Base-by-base conservation (phyloP, 2,329 filamentous ascomycete genomes). In the Aulographum hederae region DNA sequence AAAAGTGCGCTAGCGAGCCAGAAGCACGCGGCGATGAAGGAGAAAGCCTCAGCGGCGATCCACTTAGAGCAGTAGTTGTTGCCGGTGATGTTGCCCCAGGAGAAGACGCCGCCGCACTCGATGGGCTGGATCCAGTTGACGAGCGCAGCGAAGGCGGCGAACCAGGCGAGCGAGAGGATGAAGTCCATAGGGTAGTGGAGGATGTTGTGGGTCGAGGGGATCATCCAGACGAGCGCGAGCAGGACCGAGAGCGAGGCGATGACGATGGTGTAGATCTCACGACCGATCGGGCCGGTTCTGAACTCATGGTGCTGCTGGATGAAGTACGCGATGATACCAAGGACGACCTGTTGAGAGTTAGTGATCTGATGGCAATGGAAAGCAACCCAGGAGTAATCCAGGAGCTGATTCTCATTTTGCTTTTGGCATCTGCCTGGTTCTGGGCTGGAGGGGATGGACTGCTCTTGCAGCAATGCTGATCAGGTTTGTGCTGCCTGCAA, bases 231-330 rank as follows among this genome's bases (percentile, higher is more conserved):
- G 17, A 85, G 53, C 4, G 69, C 61, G n/a, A 80, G 57, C 26
- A 85, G 50, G 33, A 84, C 69, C 10, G 73, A 69, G 13, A 85
- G 45, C 14, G 63, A 73, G 3, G 79, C 73, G 25, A 84, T 63
- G 13, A 80, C 68, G 45, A 78, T 68, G 28, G 76, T 69, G 58
- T 81, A 85, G 54, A 85, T 80, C 57, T 75, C 73, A 34, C 78
- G 72, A 21, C 64, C 71, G 25, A 67, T 55, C 13, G 61, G 55
- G 62, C 67, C 73, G 36, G 59, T 52, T 32, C 61, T 59, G 21
- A 58, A 50, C 20, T 57, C 40, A 15, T 56, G 32, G 21, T 57
- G 56, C 3, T 53, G 41, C 46, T 71, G 63, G 17, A 84, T 67
- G 49, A 76, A 77, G 40, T 68, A 50, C 32, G 73, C 75, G 36